Conservation (phyloP, 371 early-diverging fungal genomes). For the Blyttiomyces sp. region DNA sequence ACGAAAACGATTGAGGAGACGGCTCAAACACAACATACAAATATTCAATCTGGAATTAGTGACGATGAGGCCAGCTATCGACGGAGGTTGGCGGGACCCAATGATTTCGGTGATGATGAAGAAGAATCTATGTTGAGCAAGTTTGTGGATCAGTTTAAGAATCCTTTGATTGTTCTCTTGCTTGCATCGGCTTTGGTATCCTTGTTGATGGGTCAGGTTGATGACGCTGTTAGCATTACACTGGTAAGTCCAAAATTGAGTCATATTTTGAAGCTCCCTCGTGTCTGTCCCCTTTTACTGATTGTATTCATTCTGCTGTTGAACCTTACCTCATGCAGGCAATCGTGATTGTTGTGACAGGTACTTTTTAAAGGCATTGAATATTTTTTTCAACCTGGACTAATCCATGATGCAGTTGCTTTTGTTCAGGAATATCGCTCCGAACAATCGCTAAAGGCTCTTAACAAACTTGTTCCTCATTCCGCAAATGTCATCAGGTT, state of each 20-base stretch:
- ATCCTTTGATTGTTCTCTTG: constrained; percentile 84
- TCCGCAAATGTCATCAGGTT: constrained; percentile 77
- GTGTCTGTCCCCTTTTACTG: not conserved
- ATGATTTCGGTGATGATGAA: constrained; percentile 59
- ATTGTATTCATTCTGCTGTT: not conserved
- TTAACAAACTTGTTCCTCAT: constrained; percentile 85
- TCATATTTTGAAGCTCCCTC: not conserved
- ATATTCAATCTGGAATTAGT: not conserved
- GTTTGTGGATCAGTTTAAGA: constrained; percentile 74
- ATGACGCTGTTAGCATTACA: constrained; percentile 92
- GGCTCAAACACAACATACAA: not conserved
- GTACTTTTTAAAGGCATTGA: constrained; percentile 36
- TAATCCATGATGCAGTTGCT: constrained; percentile 57
- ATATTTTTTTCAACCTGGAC: not conserved
- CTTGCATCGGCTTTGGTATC: constrained; percentile 85
- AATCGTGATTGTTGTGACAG: constrained; percentile 81
- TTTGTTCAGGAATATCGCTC: constrained; percentile 89
- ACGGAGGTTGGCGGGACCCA: constrained; percentile 33
- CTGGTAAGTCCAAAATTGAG: too few species aligned
- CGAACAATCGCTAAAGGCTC: constrained; percentile 79
- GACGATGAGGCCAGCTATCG: constrained; percentile 19
- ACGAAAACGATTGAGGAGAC: not conserved
- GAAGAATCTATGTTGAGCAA: constrained; percentile 60
- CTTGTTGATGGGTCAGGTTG: constrained; percentile 79
- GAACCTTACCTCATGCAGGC: constrained; percentile 53